Evolutionary conservation across 108 stramenopile genomes (phyloP).

Genomic region (Skeletonema potamos): DNA sequence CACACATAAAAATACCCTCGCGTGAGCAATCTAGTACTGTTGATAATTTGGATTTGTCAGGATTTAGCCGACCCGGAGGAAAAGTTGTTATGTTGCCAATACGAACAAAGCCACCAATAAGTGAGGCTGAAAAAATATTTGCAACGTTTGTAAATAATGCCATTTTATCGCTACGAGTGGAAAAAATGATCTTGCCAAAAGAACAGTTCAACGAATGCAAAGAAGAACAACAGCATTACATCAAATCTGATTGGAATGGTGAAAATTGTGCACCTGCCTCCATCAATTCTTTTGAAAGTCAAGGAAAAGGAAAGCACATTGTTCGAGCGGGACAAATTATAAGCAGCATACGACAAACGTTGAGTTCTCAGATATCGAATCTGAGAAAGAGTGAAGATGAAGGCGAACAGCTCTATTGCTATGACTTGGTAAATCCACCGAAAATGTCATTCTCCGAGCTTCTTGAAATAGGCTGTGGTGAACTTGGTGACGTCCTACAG

Average conservation of each 20-base stretch:
- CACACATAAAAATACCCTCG: neutral
- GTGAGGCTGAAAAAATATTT: neutral
- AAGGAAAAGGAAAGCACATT: neutral
- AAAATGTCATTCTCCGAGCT: neutral
- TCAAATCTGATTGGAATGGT: constrained; percentile 4
- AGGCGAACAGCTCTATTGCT: neutral
- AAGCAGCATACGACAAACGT: neutral
- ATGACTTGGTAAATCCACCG: neutral
- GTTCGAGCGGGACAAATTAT: neutral
- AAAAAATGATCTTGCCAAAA: neutral
- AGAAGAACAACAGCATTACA: constrained; percentile 1
- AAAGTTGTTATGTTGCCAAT: neutral
- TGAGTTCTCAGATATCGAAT: neutral
- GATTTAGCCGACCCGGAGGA: neutral
- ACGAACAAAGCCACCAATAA: neutral
- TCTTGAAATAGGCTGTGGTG: neutral
- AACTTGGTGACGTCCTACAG: neutral
- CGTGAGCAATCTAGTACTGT: neutral
- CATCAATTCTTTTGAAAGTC: neutral
- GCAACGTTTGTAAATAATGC: constrained; percentile 2
- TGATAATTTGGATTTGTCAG: neutral
- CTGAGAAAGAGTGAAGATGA: neutral
- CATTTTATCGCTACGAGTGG: constrained; percentile 1
- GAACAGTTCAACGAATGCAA: neutral
- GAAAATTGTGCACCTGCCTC: constrained; percentile 10